These are phyloP conservation scores for Tripterygium wilfordii DNA, from an alignment of 177 flowering plant species.

Conservation along the genomic window DNA sequence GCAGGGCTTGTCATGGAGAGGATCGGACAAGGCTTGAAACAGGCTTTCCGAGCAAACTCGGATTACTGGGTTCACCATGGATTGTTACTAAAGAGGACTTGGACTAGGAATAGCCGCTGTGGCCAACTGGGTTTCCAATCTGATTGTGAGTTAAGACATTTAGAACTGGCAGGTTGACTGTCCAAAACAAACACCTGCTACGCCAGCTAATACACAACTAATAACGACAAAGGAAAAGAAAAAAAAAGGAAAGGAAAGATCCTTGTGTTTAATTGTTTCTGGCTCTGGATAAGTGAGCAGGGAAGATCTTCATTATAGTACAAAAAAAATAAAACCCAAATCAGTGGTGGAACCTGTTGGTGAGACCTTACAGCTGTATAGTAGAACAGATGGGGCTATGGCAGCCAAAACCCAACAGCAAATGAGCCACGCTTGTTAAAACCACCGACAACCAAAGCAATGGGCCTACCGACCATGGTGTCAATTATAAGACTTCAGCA, in stretches of 20 bases:
- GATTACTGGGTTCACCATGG: constrained; percentile 66
- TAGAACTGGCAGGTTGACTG: not conserved
- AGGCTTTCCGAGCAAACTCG: constrained; percentile 70
- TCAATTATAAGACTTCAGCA: too few relatives aligned
- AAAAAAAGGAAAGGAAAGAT: not conserved
- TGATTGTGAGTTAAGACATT: constrained; percentile 39
- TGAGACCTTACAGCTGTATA: too few relatives aligned
- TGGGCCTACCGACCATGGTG: too few relatives aligned
- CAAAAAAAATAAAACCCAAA: too few relatives aligned
- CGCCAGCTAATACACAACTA: constrained; percentile 28
- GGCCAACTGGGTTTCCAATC: constrained; percentile 66
- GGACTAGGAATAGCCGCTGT: constrained; percentile 82
- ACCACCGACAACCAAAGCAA: too few relatives aligned
- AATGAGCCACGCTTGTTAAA: too few relatives aligned
- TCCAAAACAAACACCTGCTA: constrained; percentile 14
- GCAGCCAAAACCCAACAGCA: too few relatives aligned
- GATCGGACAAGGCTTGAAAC: constrained; percentile 37
- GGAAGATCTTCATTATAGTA: too few relatives aligned
- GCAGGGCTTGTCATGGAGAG: constrained; percentile 22
- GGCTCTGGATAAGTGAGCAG: too few relatives aligned
- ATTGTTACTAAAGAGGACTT: constrained; percentile 64
- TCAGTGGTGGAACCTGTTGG: too few relatives aligned
- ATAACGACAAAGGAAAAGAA: constrained; percentile 5
- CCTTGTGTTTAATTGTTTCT: too few relatives aligned
- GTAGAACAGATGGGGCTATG: too few relatives aligned